These are phyloP conservation scores for Aspergillus sp. DNA, from an alignment of 2,329 filamentous ascomycete species.

Conservation along the genomic window DNA sequence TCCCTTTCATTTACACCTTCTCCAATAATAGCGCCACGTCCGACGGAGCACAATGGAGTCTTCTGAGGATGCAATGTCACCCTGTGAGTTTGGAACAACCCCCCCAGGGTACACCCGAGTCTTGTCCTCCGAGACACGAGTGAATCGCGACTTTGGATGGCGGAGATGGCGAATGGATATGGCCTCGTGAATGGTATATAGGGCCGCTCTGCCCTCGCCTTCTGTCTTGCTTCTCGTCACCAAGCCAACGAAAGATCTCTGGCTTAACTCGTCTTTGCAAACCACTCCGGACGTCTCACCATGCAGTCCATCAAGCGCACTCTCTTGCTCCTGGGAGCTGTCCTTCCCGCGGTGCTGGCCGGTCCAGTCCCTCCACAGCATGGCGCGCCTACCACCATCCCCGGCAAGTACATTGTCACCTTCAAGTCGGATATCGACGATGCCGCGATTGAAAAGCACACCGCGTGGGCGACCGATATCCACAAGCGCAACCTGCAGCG, in stretches of 20 bases:
- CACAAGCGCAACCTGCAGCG: slow-evolving; percentile 19
- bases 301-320: slow-evolving; percentile 21
- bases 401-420: slow-evolving; percentile 24
- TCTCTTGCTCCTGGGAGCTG: slow-evolving; percentile 20
- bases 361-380: slow-evolving; percentile 14
- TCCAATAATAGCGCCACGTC: slow-evolving; percentile 11
- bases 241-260: slow-evolving; percentile 3
- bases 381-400: slow-evolving; percentile 12
- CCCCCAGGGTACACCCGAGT: slow-evolving; percentile 9
- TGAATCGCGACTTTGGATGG: not conserved
- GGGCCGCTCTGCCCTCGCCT: not conserved
- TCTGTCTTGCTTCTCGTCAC: slow-evolving; percentile 2
- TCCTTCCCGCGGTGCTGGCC: slow-evolving; percentile 21
- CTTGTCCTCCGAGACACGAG: slow-evolving; percentile 4
- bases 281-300: not conserved
- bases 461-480: slow-evolving; percentile 18
- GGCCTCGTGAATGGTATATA: slow-evolving; percentile 8
- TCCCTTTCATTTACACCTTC: slow-evolving; percentile 8
- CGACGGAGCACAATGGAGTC: slow-evolving; percentile 18
- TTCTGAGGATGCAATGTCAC: slow-evolving; percentile 23
- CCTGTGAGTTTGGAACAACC: slow-evolving; percentile 17
- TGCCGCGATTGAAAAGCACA: slow-evolving; percentile 18
- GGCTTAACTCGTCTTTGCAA: not conserved
- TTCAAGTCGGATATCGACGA: slow-evolving; percentile 19
- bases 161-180: not conserved